A percentile compares a stretch with the other conserved stretches of the same genome.
Conservation (phyloP, 768 basidiomycete species). For the Kwoniella sp. region DNA sequence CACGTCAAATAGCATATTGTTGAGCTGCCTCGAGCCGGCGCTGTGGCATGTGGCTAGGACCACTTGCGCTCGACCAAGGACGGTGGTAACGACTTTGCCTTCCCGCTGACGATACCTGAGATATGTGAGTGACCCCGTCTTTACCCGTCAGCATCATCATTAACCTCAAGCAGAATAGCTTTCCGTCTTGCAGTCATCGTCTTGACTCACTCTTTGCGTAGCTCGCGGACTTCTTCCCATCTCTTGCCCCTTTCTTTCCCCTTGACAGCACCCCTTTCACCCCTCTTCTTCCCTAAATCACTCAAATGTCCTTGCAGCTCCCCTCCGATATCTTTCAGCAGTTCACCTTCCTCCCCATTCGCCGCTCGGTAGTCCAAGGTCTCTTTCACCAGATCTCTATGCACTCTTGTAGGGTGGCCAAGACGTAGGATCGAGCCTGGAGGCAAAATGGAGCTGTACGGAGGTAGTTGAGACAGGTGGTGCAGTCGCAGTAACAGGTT, state of each 20-base stretch:
- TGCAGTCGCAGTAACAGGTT: constrained; percentile 85
- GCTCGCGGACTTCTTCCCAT: constrained; percentile 56
- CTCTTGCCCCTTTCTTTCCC: constrained; percentile 62
- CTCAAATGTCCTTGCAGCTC: constrained; percentile 75
- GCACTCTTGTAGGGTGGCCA: constrained; percentile 92
- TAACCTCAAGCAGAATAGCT: no score
- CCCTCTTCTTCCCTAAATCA: constrained; percentile 67
- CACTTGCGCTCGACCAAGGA: constrained; percentile 78
- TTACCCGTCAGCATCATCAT: neutral
- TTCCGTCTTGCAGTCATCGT: no score
- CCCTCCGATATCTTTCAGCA: constrained; percentile 84
- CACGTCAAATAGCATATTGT: constrained; percentile 79
- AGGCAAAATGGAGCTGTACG: constrained; percentile 51
- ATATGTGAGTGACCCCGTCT: no score
- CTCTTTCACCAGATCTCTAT: constrained; percentile 60
- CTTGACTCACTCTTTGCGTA: constrained; percentile 79
- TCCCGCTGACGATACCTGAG: constrained; percentile 84
- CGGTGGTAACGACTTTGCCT: constrained; percentile 76
- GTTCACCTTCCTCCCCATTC: constrained; percentile 64
- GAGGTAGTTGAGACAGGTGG: constrained; percentile 20
- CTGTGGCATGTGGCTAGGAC: constrained; percentile 94
- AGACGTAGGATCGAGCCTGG: constrained; percentile 69
- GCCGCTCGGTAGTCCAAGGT: constrained; percentile 58
- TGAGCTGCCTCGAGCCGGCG: constrained; percentile 79
- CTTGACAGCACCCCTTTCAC: constrained; percentile 61